Evolutionary conservation across 139 green algal genomes (phyloP).

Genomic region (Asterochloris sp.): DNA sequence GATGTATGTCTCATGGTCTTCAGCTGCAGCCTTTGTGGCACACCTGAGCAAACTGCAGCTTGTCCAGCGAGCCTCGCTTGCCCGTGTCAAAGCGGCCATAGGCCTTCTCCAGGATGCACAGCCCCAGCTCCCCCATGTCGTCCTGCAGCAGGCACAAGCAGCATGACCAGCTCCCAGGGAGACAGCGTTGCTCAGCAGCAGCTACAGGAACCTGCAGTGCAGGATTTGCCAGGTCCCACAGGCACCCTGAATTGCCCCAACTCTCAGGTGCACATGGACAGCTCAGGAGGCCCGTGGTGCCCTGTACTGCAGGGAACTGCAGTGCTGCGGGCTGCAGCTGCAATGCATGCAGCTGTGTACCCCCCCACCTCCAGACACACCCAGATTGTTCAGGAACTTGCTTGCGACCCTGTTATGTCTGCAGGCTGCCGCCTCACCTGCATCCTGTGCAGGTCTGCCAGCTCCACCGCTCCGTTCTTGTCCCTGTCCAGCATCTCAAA

Average conservation of each 20-base stretch:
- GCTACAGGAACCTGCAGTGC: too few relatives aligned
- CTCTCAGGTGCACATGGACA: too few relatives aligned
- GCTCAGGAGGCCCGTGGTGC: too few relatives aligned
- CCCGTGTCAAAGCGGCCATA: constrained; percentile 22
- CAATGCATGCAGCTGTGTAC: neutral
- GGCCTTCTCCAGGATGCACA: constrained; percentile 20
- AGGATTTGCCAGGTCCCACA: too few relatives aligned
- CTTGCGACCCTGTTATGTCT: too few relatives aligned
- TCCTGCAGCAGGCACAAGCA: neutral
- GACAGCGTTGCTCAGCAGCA: too few relatives aligned
- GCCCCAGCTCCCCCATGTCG: constrained; percentile 17
- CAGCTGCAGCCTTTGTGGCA: neutral
- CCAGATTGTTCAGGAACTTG: neutral
- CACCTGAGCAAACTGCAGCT: constrained; percentile 17
- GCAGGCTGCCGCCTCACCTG: neutral
- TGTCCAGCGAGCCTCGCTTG: neutral
- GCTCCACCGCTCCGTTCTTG: constrained; percentile 11
- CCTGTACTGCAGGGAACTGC: too few relatives aligned
- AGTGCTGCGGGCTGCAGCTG: too few relatives aligned
- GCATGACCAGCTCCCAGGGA: too few relatives aligned
- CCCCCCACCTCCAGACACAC: neutral
- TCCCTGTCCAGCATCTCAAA: constrained; percentile 20
- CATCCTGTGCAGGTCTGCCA: constrained; percentile 20
- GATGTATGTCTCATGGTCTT: neutral
- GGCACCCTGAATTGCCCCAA: too few relatives aligned